Evolutionary conservation across 805 yeast species (phyloP).

Genomic region (Lachancea thermotolerans): DNA sequence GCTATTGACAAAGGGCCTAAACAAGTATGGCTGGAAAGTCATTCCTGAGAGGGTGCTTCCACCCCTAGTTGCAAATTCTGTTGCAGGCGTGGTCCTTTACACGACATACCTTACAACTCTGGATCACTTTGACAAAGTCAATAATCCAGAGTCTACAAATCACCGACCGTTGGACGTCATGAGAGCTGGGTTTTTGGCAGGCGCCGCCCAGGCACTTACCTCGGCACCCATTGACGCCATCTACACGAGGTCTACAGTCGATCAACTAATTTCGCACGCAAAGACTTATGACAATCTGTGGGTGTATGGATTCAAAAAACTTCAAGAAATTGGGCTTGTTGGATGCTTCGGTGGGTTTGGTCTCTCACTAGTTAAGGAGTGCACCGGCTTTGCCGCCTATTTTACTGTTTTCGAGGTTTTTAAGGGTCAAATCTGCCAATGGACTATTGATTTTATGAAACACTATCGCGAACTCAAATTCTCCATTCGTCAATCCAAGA

Average conservation of each 20-base stretch:
- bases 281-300: constrained; percentile 61
- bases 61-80: constrained; percentile 80
- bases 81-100: constrained; percentile 81
- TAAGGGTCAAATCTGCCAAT: constrained; percentile 57
- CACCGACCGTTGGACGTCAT: constrained; percentile 47
- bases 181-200: constrained; percentile 80
- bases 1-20: constrained; percentile 61
- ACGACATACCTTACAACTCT: constrained; percentile 66
- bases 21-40: constrained; percentile 76
- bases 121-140: constrained; percentile 12
- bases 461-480: constrained; percentile 38
- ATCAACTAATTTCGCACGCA: constrained; percentile 59
- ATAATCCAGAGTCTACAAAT: constrained; percentile 17
- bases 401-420: constrained; percentile 75
- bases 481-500: constrained; percentile 17
- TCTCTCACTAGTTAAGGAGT: constrained; percentile 72
- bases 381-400: constrained; percentile 75
- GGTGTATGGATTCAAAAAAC: constrained; percentile 63
- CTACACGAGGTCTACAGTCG: constrained; percentile 69
- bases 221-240: constrained; percentile 95
- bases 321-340: constrained; percentile 64
- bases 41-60: constrained; percentile 78
- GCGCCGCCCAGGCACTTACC: constrained; percentile 78
- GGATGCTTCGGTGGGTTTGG: constrained; percentile 90
- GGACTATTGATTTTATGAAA: constrained; percentile 40